Percentiles rank a stretch among this genome's conserved stretches.
These are phyloP conservation scores for Trametes cingulata DNA, from an alignment of 768 basidiomycete genomes.

Conservation along the genomic window DNA sequence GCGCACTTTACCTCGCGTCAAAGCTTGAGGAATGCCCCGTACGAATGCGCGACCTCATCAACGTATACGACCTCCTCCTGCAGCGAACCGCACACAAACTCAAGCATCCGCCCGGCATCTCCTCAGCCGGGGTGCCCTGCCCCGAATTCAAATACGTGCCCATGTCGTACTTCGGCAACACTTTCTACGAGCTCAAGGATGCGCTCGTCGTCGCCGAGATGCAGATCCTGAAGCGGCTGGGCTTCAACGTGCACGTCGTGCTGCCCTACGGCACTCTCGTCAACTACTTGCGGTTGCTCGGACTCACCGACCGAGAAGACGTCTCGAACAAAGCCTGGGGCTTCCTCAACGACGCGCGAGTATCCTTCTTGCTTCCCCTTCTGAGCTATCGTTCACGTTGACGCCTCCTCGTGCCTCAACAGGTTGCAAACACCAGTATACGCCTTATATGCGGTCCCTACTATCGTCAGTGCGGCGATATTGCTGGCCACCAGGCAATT, in stretches of 20 bases:
- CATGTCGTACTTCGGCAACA: constrained; percentile 87
- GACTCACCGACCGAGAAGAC: constrained; percentile 69
- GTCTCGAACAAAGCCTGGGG: constrained; percentile 88
- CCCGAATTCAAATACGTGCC: constrained; percentile 64
- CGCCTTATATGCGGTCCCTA: constrained; percentile 84
- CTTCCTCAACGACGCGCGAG: constrained; percentile 93
- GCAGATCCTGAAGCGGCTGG: constrained; percentile 94
- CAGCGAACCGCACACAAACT: constrained; percentile 63
- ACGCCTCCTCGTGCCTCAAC: neutral
- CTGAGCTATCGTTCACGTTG: constrained; percentile 18
- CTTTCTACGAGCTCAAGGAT: constrained; percentile 95
- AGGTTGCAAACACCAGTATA: constrained; percentile 95
- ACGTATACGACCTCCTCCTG: constrained; percentile 88
- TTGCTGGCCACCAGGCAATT: constrained; percentile 74
- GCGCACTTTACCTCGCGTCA: constrained; percentile 52
- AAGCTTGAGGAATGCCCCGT: constrained; percentile 92
- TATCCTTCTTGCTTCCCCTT: constrained; percentile 23
- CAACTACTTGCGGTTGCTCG: constrained; percentile 90
- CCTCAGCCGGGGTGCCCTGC: constrained; percentile 34
- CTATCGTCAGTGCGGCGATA: constrained; percentile 89
- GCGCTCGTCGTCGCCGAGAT: constrained; percentile 93
- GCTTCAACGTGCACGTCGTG: constrained; percentile 92
- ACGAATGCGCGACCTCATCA: constrained; percentile 91
- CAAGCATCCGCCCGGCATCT: constrained; percentile 24
- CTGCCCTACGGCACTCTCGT: constrained; percentile 93